Evolutionary conservation across 1,284 basidiomycete genomes (phyloP).

Genomic region (Mycosarcoma mackinlayi): DNA sequence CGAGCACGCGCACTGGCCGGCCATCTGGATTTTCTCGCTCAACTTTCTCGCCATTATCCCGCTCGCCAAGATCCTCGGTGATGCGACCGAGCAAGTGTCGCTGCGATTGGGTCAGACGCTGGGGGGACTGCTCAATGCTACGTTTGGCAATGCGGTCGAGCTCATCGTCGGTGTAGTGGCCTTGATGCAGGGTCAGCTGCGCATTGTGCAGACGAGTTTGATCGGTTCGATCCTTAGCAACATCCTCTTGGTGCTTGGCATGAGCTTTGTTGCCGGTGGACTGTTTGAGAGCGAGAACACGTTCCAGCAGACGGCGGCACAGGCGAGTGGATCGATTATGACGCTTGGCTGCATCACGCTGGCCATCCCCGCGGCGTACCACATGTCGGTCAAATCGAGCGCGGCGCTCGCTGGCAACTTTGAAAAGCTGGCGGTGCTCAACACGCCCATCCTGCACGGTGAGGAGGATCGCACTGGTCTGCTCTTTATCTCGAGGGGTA

Average conservation of each 20-base stretch:
- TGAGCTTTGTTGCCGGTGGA: slow-evolving; percentile 67
- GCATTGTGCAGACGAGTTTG: slow-evolving; percentile 65
- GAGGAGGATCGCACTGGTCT: slow-evolving; percentile 47
- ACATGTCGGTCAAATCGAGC: slow-evolving; percentile 63
- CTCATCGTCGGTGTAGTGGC: slow-evolving; percentile 75
- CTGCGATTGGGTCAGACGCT: slow-evolving; percentile 64
- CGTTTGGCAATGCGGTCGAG: slow-evolving; percentile 68
- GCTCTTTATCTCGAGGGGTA: slow-evolving; percentile 66
- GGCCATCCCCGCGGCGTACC: slow-evolving; percentile 90
- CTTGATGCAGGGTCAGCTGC: slow-evolving; percentile 75
- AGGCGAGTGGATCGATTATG: slow-evolving; percentile 74
- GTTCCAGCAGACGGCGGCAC: slow-evolving; percentile 67
- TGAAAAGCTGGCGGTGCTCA: slow-evolving; percentile 39
- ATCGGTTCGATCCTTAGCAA: slow-evolving; percentile 66
- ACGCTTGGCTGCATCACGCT: slow-evolving; percentile 88
- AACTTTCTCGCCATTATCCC: slow-evolving; percentile 68
- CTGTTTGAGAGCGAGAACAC: slow-evolving; percentile 58
- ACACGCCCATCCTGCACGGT: slow-evolving; percentile 17
- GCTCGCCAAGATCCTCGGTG: slow-evolving; percentile 66
- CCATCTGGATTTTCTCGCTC: slow-evolving; percentile 61
- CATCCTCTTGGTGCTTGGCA: slow-evolving; percentile 65
- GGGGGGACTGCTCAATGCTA: slow-evolving; percentile 66
- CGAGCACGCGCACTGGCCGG: slow-evolving; percentile 61
- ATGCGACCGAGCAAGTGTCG: slow-evolving; percentile 65
- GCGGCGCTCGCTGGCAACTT: slow-evolving; percentile 64